phyloP scores from a whole-genome alignment of 257 asterid genomes.

The Leonotis leonurus region DNA sequence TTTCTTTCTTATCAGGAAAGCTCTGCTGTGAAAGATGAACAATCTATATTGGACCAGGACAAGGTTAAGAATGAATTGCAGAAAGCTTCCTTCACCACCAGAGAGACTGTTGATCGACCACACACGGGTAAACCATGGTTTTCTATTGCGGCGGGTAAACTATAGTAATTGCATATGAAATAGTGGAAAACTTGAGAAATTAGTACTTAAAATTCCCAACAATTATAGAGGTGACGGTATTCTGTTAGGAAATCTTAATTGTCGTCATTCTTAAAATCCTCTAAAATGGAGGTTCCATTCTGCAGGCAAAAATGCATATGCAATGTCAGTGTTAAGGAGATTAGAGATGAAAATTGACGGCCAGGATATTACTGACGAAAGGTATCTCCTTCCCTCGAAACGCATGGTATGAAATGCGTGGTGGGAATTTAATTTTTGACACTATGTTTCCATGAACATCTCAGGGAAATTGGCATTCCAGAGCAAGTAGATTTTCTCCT shows the following conservation, averaged over 20 bases:
- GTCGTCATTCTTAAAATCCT: background rate
- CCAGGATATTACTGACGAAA: conserved; percentile 65
- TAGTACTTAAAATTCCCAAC: background rate
- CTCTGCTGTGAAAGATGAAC: conserved; percentile 38
- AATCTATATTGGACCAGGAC: conserved; percentile 38
- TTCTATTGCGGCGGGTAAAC: too few relatives aligned
- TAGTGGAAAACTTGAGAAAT: background rate
- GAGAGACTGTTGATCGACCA: conserved; percentile 39
- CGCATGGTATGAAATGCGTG: background rate
- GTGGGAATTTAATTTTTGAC: conserved; percentile 12
- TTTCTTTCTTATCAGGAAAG: conserved; percentile 40
- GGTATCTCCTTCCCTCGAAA: conserved; percentile 42
- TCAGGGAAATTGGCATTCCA: conserved; percentile 63
- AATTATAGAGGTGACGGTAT: background rate
- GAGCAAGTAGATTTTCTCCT: conserved; percentile 96
- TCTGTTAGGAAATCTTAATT: background rate
- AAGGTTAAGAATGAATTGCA: conserved; percentile 40
- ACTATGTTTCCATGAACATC: conserved; percentile 1
- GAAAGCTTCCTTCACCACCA: conserved; percentile 31
- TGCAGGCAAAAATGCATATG: conserved; percentile 84
- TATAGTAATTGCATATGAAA: conserved; percentile 5
- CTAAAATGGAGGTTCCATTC: conserved; percentile 15
- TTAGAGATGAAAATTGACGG: conserved; percentile 96
- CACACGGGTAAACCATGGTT: conserved; percentile 46
- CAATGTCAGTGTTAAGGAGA: conserved; percentile 70